Evolutionary conservation across 2,329 filamentous ascomycete genomes (phyloP).

Genomic region (Calonectria pseudoturangicola): DNA sequence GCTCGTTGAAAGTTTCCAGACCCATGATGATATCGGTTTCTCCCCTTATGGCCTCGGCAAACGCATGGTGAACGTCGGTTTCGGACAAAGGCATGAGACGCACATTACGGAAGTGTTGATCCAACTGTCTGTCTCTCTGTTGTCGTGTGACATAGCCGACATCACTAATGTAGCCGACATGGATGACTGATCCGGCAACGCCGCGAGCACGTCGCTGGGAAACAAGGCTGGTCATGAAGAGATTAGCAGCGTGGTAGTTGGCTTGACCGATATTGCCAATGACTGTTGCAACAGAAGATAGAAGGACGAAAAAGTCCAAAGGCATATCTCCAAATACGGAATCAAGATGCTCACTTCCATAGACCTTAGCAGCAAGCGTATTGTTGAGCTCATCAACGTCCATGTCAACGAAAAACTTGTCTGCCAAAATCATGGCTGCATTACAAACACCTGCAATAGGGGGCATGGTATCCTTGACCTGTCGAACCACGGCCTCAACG

Average conservation of each 20-base stretch:
- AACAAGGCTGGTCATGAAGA: slow-evolving; percentile 63
- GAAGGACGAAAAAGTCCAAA: slow-evolving; percentile 61
- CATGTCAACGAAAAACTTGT: slow-evolving; percentile 52
- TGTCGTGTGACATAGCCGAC: slow-evolving; percentile 61
- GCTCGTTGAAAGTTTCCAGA: slow-evolving; percentile 38
- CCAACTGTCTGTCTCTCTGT: slow-evolving; percentile 32
- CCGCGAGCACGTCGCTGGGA: slow-evolving; percentile 60
- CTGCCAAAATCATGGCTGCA: slow-evolving; percentile 61
- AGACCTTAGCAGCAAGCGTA: slow-evolving; percentile 58
- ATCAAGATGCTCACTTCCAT: slow-evolving; percentile 57
- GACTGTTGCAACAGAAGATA: slow-evolving; percentile 56
- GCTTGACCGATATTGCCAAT: slow-evolving; percentile 60
- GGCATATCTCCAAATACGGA: slow-evolving; percentile 53
- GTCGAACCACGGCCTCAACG: slow-evolving; percentile 27
- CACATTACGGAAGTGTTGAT: slow-evolving; percentile 35
- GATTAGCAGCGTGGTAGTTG: slow-evolving; percentile 67
- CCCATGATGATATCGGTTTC: slow-evolving; percentile 44
- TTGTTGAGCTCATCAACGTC: slow-evolving; percentile 45
- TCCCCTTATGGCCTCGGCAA: slow-evolving; percentile 54
- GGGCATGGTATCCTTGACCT: slow-evolving; percentile 56
- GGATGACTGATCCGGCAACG: slow-evolving; percentile 60
- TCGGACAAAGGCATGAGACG: slow-evolving; percentile 46
- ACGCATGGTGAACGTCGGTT: slow-evolving; percentile 59
- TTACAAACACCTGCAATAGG: slow-evolving; percentile 61
- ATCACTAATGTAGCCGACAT: slow-evolving; percentile 62